Percentiles rank a stretch among this genome's conserved stretches.
Conservation (phyloP, 2,329 filamentous ascomycete species). For the Pochonia chlamydosporia region DNA sequence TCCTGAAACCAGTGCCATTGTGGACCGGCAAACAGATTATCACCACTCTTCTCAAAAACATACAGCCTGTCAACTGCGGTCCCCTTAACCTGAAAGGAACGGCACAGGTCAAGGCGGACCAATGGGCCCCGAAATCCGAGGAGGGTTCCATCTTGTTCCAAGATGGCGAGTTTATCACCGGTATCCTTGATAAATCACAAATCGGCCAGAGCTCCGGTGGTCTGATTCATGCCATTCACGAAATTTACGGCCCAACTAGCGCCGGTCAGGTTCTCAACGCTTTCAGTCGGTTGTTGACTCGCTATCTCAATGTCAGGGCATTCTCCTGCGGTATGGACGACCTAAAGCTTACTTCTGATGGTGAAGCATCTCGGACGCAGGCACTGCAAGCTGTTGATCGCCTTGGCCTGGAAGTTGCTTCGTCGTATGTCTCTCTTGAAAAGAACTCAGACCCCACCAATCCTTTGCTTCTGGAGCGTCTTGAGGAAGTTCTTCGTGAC, state of each 20-base stretch:
- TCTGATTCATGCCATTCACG: slow-evolving; percentile 86
- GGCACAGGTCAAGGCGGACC: slow-evolving; percentile 68
- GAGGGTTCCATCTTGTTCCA: slow-evolving; percentile 78
- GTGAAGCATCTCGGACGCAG: slow-evolving; percentile 65
- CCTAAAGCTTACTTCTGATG: slow-evolving; percentile 73
- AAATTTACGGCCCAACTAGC: slow-evolving; percentile 81
- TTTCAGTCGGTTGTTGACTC: slow-evolving; percentile 81
- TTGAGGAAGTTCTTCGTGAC: slow-evolving; percentile 87
- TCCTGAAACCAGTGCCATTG: slow-evolving; percentile 71
- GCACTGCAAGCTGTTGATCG: slow-evolving; percentile 60
- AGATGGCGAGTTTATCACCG: slow-evolving; percentile 80
- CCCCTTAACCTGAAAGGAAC: slow-evolving; percentile 75
- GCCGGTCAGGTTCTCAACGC: slow-evolving; percentile 87
- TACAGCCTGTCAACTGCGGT: slow-evolving; percentile 69
- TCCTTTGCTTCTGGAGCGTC: slow-evolving; percentile 65
- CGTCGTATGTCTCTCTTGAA: slow-evolving; percentile 81
- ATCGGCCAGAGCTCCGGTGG: slow-evolving; percentile 84
- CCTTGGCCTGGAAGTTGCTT: slow-evolving; percentile 73
- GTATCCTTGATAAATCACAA: slow-evolving; percentile 93
- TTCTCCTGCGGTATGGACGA: slow-evolving; percentile 98
- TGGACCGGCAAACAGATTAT: slow-evolving; percentile 98
- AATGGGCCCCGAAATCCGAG: slow-evolving; percentile 73
- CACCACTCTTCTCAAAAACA: slow-evolving; percentile 87
- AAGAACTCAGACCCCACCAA: slow-evolving; percentile 59
- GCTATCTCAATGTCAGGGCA: slow-evolving; percentile 85